A percentile compares a stretch with the other conserved stretches of the same genome.
These are phyloP conservation scores for Pilasporangium apinafurcum DNA, from an alignment of 352 stramenopile genomes.

Conservation along the genomic window DNA sequence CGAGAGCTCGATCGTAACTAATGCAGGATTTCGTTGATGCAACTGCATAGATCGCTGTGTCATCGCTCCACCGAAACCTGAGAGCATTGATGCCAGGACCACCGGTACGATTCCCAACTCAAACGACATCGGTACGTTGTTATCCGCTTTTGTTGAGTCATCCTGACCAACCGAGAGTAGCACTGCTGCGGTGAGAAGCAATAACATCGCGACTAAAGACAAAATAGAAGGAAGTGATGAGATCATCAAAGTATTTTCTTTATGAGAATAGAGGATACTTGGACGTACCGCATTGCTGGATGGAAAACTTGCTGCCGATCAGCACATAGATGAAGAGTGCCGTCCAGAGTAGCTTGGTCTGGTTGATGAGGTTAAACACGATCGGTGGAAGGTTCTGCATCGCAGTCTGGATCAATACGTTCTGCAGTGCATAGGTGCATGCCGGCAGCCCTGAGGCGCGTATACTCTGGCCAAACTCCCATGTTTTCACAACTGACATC, in stretches of 20 bases:
- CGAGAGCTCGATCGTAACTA: slow-evolving; percentile 81
- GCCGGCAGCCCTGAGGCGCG: slow-evolving; percentile 65
- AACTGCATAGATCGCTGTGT: slow-evolving; percentile 79
- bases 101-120: slow-evolving; percentile 64
- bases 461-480: slow-evolving; percentile 51
- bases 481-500: slow-evolving; percentile 32
- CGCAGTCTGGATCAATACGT: slow-evolving; percentile 77
- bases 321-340: slow-evolving; percentile 78
- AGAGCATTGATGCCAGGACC: slow-evolving; percentile 65
- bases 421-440: slow-evolving; percentile 84
- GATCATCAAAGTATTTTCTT: neutral
- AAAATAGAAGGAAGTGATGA: neutral
- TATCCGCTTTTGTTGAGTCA: slow-evolving; percentile 1
- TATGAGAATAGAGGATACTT: neutral
- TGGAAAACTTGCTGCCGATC: slow-evolving; percentile 60
- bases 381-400: slow-evolving; percentile 81
- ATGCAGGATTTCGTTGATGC: slow-evolving; percentile 50
- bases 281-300: slow-evolving; percentile 44
- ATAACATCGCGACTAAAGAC: slow-evolving; percentile 54
- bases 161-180: slow-evolving; percentile 66
- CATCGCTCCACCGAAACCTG: slow-evolving; percentile 63
- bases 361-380: slow-evolving; percentile 85
- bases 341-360: slow-evolving; percentile 83
- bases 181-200: slow-evolving; percentile 61
- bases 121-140: slow-evolving; percentile 24